phyloP scores from a whole-genome alignment of 139 green algal species.

The Chara braunii region DNA sequence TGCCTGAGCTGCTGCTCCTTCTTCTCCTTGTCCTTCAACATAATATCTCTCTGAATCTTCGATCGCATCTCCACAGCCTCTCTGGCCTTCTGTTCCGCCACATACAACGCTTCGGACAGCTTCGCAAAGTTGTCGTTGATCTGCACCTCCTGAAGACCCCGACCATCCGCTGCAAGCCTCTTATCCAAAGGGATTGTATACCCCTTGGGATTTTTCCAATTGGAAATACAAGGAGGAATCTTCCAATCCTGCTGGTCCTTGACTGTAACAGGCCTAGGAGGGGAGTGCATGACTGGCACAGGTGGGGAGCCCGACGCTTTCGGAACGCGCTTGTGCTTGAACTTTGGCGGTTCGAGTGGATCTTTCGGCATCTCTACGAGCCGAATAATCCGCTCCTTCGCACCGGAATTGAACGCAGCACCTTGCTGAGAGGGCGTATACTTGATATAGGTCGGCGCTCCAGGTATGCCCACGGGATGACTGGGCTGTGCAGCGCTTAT shows the following conservation, averaged over 20 bases:
- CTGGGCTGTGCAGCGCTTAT: conserved; percentile 59
- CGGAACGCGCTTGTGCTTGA: conserved; percentile 74
- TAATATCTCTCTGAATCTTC: conserved; percentile 79
- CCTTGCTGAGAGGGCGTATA: conserved; percentile 82
- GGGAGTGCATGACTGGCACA: conserved; percentile 93
- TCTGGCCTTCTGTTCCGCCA: conserved; percentile 87
- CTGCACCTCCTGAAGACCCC: conserved; percentile 84
- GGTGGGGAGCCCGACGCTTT: conserved; percentile 75
- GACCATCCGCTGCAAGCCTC: conserved; percentile 90
- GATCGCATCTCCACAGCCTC: conserved; percentile 75
- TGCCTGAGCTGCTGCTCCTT: conserved; percentile 89
- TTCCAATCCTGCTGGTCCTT: conserved; percentile 95
- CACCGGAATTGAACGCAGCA: conserved; percentile 52
- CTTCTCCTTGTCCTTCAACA: conserved; percentile 71
- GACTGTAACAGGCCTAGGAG: conserved; percentile 70
- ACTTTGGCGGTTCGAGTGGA: conserved; percentile 94
- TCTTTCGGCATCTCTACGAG: conserved; percentile 94
- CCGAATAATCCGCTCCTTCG: conserved; percentile 85
- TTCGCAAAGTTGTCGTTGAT: conserved; percentile 93
- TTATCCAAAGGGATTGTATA: conserved; percentile 99
- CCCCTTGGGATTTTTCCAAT: conserved; percentile 79
- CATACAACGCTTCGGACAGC: conserved; percentile 84
- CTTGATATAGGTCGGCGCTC: conserved; percentile 79
- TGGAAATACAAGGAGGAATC: conserved; percentile 94
- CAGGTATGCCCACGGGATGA: conserved; percentile 42